A percentile compares a stretch with the other conserved stretches of the same genome.
These are phyloP conservation scores for Phytopythium ostracodes DNA, from an alignment of 352 stramenopile species.

Conservation along the genomic window DNA sequence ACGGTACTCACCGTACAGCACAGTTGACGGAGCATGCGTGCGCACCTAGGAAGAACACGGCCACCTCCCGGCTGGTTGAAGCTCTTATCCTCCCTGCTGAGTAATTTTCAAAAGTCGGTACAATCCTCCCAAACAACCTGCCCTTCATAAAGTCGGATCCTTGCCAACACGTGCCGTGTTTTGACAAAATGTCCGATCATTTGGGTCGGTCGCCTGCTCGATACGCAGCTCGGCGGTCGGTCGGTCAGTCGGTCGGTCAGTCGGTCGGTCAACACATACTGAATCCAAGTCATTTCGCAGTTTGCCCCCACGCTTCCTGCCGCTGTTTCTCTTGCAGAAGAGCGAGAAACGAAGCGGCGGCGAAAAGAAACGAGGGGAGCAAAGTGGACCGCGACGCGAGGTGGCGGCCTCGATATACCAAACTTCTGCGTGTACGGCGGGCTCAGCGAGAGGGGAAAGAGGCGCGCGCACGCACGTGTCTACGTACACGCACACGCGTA, in stretches of 20 bases:
- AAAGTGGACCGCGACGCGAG: neutral
- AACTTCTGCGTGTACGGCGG: neutral
- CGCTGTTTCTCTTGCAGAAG: slow-evolving; percentile 1
- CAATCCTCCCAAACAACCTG: no score
- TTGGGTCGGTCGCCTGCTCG: no score
- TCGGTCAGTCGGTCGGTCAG: neutral
- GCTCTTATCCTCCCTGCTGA: neutral
- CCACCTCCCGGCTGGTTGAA: neutral
- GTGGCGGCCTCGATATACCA: neutral
- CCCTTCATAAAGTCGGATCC: no score
- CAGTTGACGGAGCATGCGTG: no score
- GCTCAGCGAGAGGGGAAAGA: neutral
- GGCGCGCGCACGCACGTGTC: neutral
- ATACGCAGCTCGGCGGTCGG: neutral
- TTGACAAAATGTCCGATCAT: no score
- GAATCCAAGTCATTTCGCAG: neutral
- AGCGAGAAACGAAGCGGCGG: slow-evolving; percentile 3
- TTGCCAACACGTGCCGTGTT: no score
- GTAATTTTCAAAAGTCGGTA: no score
- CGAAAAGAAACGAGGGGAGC: neutral
- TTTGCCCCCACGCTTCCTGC: neutral
- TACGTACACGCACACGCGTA: neutral
- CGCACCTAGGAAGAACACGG: neutral
- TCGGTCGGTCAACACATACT: neutral
- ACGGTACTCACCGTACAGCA: no score